Percentiles rank a stretch among this genome's conserved stretches.
Evolutionary conservation across 352 stramenopile genomes (phyloP).

Genomic region (Pythium aphanidermatum): DNA sequence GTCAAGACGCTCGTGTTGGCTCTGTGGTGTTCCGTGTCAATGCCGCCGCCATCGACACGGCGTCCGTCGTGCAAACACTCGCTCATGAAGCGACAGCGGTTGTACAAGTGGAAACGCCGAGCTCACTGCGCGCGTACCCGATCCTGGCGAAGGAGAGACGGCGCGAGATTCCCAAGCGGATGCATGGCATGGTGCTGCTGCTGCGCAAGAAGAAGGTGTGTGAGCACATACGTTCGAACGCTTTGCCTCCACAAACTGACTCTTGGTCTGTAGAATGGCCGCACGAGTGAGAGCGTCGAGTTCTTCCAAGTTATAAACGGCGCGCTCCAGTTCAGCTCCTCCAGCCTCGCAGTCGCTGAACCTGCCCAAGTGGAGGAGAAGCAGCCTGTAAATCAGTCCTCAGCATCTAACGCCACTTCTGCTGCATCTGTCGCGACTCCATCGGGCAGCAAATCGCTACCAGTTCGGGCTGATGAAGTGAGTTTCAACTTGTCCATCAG

Average conservation of each 20-base stretch:
- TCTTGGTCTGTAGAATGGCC: conserved; percentile 68
- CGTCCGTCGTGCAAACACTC: conserved; percentile 15
- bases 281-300: conserved; percentile 57
- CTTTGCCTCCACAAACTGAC: too few relatives aligned
- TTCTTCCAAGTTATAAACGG: conserved; percentile 39
- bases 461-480: conserved; percentile 48
- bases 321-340: conserved; percentile 14
- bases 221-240: too few relatives aligned
- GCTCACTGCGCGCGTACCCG: conserved; percentile 47
- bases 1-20: conserved; percentile 23
- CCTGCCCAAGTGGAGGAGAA: too few relatives aligned
- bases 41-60: conserved; percentile 15
- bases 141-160: conserved; percentile 53
- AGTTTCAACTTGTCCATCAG: conserved; percentile 74
- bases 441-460: conserved; percentile 21
- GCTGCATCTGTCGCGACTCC: not conserved
- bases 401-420: not conserved
- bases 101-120: conserved; percentile 46
- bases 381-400: not conserved
- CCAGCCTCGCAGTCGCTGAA: too few relatives aligned
- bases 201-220: conserved; percentile 61
- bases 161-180: conserved; percentile 48
- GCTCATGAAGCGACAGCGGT: conserved; percentile 38
- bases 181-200: conserved; percentile 54
- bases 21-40: conserved; percentile 48